Conservation (phyloP, 129 eudicot genomes). For the Dittrichia graveolens region DNA sequence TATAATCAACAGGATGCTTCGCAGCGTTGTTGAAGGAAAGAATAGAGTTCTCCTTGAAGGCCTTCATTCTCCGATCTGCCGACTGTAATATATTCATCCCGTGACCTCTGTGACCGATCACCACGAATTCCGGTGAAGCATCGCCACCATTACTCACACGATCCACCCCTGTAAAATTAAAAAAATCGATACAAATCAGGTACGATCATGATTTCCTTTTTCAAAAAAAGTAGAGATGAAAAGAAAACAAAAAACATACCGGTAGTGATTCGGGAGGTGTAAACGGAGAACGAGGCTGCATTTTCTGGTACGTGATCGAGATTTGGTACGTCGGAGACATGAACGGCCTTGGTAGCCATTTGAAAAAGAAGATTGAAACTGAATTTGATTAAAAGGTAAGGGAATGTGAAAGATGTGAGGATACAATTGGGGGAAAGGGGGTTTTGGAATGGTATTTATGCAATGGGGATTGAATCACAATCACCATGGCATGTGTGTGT, state of each 20-base stretch:
- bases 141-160: conserved; percentile 38
- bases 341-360: conserved; percentile 93
- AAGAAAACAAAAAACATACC: conserved; percentile 29
- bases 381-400: background rate
- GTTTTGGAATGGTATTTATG: conserved; percentile 43
- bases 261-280: conserved; percentile 45
- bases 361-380: background rate
- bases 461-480: conserved; percentile 19
- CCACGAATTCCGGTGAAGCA: conserved; percentile 52
- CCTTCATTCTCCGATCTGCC: conserved; percentile 82
- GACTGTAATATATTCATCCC: conserved; percentile 88
- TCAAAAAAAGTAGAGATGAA: background rate
- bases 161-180: conserved; percentile 41
- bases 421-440: conserved; percentile 23
- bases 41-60: conserved; percentile 71
- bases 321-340: conserved; percentile 83
- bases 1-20: conserved; percentile 53
- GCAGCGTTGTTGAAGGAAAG: conserved; percentile 81
- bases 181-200: background rate
- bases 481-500: background rate
- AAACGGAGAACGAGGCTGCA: conserved; percentile 49
- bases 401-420: conserved; percentile 3
- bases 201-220: too few relatives aligned
- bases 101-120: conserved; percentile 88
- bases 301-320: conserved; percentile 70